phyloP scores from a whole-genome alignment of 2,329 filamentous ascomycete species.

The Elsinoe fawcettii region DNA sequence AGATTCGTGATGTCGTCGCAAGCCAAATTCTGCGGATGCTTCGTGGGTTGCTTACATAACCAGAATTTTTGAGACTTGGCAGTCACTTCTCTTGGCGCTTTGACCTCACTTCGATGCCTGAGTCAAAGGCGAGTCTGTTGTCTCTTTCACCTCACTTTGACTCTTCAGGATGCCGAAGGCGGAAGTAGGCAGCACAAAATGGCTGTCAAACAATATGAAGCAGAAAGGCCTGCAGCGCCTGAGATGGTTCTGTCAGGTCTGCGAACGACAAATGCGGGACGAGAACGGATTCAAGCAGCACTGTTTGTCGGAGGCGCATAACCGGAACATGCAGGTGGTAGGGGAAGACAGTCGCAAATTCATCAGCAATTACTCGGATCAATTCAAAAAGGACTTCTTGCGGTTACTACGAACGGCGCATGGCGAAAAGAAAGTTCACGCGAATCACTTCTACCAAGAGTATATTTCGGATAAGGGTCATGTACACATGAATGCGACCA shows the following conservation, averaged over 20 bases:
- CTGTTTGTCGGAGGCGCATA: slow-evolving; percentile 73
- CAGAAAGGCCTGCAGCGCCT: slow-evolving; percentile 68
- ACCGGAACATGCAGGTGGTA: slow-evolving; percentile 80
- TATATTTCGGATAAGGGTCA: slow-evolving; percentile 85
- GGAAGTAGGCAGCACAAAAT: slow-evolving; percentile 85
- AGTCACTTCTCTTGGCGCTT: neutral
- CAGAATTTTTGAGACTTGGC: neutral
- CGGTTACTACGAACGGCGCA: slow-evolving; percentile 72
- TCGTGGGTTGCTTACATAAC: slow-evolving; percentile 10
- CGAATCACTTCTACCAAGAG: slow-evolving; percentile 92
- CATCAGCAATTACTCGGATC: slow-evolving; percentile 71
- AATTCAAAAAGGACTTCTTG: slow-evolving; percentile 76
- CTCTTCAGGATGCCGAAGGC: slow-evolving; percentile 51
- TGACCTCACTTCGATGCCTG: neutral
- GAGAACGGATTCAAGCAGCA: slow-evolving; percentile 85
- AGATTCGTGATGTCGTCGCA: neutral
- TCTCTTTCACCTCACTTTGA: neutral
- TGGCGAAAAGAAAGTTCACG: slow-evolving; percentile 79
- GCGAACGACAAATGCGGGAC: slow-evolving; percentile 68
- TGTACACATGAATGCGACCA: slow-evolving; percentile 88
- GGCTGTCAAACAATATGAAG: slow-evolving; percentile 86
- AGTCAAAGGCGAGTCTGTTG: neutral
- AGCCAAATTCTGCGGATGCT: slow-evolving; percentile 13
- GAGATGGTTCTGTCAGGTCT: slow-evolving; percentile 82
- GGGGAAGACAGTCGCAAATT: slow-evolving; percentile 79